These are phyloP conservation scores for Xylaria flabelliformis DNA, from an alignment of 495 filamentous ascomycete genomes.

Conservation along the genomic window DNA sequence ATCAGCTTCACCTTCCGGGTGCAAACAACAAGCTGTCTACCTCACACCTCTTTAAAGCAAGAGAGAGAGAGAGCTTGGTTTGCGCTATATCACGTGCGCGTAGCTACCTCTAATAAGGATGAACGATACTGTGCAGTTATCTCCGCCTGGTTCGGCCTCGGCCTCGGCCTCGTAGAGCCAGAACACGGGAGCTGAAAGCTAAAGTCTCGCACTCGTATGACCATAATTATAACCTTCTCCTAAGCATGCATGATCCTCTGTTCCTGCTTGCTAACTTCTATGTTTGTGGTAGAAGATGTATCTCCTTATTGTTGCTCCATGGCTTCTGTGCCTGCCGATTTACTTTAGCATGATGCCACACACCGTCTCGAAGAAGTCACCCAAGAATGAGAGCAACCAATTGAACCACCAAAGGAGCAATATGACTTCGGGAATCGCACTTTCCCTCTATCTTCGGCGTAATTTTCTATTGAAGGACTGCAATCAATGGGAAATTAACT, in stretches of 20 bases:
- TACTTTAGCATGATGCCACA: neutral
- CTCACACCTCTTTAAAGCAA: neutral
- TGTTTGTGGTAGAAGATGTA: neutral
- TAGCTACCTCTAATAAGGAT: too few species aligned
- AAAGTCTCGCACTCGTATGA: too few species aligned
- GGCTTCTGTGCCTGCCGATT: neutral
- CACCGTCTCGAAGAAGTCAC: neutral
- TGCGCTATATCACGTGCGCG: too few species aligned
- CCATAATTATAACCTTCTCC: too few species aligned
- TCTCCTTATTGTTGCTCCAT: neutral
- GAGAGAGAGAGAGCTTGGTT: neutral
- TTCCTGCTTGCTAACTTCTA: neutral
- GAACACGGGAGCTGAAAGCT: neutral
- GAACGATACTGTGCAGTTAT: neutral
- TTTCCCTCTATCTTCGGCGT: neutral
- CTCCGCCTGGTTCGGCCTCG: neutral
- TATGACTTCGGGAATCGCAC: neutral
- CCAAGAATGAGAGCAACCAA: neutral
- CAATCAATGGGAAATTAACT: neutral
- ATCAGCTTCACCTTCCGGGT: neutral
- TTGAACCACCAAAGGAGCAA: neutral
- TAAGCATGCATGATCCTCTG: too few species aligned
- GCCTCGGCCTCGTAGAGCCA: neutral
- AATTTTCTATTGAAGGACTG: neutral
- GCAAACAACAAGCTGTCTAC: neutral